Evolutionary conservation across 1,284 basidiomycete genomes (phyloP).

Genomic region (Rhizoctonia solani): DNA sequence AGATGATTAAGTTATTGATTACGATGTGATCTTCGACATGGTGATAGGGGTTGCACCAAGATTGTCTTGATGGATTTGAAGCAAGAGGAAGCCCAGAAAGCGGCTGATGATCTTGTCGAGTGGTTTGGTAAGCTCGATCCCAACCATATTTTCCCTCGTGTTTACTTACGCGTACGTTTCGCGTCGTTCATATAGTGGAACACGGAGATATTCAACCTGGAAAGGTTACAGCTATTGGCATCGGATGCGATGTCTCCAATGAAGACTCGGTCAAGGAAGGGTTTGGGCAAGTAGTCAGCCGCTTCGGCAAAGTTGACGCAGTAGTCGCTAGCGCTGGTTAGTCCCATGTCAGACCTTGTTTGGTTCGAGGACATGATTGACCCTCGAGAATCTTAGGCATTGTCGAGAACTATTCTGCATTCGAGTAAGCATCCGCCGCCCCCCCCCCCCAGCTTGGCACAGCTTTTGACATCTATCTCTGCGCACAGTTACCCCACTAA

Average conservation of each 20-base stretch:
- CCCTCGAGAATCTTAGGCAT: constrained; percentile 58
- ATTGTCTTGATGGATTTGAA: constrained; percentile 87
- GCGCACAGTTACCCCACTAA: constrained; percentile 74
- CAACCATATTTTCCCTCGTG: background rate
- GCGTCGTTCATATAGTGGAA: constrained; percentile 52
- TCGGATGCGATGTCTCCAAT: constrained; percentile 87
- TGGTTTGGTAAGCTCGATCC: constrained; percentile 52
- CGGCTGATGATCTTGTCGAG: constrained; percentile 73
- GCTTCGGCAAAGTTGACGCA: constrained; percentile 83
- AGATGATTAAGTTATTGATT: background rate
- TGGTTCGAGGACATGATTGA: constrained; percentile 10
- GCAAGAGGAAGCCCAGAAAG: constrained; percentile 67
- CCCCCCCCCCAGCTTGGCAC: no score
- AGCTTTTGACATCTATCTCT: background rate
- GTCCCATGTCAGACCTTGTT: constrained; percentile 38
- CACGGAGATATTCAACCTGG: constrained; percentile 63
- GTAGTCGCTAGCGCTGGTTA: constrained; percentile 87
- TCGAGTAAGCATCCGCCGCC: constrained; percentile 81
- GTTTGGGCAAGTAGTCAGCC: constrained; percentile 66
- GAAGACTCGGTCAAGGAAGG: constrained; percentile 78
- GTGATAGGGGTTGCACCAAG: constrained; percentile 71
- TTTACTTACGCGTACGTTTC: constrained; percentile 12
- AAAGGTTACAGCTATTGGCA: constrained; percentile 72
- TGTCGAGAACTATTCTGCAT: constrained; percentile 88
- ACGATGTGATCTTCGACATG: background rate